Percentiles rank a stretch among this genome's conserved stretches.
Conservation (phyloP, 805 yeast genomes). For the Wickerhamiella azyma region DNA sequence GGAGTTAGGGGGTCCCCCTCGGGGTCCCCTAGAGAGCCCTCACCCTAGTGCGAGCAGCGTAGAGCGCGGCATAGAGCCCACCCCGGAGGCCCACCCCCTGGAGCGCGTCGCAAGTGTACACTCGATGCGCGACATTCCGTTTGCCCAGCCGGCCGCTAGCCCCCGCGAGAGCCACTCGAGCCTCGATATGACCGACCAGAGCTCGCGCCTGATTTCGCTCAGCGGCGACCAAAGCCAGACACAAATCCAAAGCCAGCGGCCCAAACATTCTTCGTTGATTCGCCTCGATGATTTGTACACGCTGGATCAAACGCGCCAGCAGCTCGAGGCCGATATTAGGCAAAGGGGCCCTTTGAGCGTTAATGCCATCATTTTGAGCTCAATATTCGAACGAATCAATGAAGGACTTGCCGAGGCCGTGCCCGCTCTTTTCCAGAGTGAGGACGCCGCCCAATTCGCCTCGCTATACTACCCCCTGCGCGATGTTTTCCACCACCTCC, state of each 20-base stretch:
- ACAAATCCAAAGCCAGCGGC: background rate
- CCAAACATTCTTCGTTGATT: constrained; percentile 4
- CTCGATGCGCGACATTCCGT: constrained; percentile 19
- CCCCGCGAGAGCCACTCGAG: background rate
- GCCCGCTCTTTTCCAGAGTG: background rate
- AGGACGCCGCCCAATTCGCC: constrained; percentile 14
- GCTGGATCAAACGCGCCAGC: background rate
- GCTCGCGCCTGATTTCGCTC: constrained; percentile 1
- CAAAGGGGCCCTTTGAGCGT: background rate
- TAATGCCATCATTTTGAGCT: constrained; percentile 8
- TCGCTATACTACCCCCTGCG: constrained; percentile 16
- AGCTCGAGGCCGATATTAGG: constrained; percentile 3
- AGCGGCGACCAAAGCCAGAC: background rate
- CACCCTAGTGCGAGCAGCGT: too few species aligned
- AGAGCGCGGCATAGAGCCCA: too few species aligned
- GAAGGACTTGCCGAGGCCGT: background rate
- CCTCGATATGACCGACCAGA: constrained; percentile 1
- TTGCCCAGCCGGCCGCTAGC: constrained; percentile 6
- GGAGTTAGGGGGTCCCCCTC: too few species aligned
- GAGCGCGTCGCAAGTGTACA: constrained; percentile 13
- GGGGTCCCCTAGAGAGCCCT: too few species aligned
- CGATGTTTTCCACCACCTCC: constrained; percentile 11
- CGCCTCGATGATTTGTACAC: constrained; percentile 4
- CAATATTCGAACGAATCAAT: constrained; percentile 8
- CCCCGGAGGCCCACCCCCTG: too few species aligned